Base-by-base conservation (phyloP, 1,139 yeast genomes). In the Yamadazyma dendronema region DNA sequence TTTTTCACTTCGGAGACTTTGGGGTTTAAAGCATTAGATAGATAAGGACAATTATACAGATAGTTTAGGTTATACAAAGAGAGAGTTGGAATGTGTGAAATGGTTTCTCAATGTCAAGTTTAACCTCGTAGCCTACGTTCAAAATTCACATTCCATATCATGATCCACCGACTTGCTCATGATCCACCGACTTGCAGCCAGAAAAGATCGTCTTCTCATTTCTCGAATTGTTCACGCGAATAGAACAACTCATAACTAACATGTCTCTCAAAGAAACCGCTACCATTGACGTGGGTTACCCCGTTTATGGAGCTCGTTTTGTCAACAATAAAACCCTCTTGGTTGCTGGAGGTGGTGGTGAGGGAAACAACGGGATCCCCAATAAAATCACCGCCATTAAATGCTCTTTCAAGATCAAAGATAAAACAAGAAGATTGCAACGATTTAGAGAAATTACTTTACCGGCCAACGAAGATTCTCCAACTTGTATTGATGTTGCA, bases 261-360 rank as follows among this genome's bases (percentile, higher is more conserved):
- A 63, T 64, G 69, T 61, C 69, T 23, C 51, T 59, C 28, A 64
- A 61, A 42, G 61, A 64, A 13, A 59, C 68, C 34, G 69, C 67
- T 5, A 54, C 63, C 5, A 58, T 75, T 40, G 80, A 82, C 50
- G 67, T 83, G 32, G 90, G 86, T 3, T 88, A 84, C 54, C 97
- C 98, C 1, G 74, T 88, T 12, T 85, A 83, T 52, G 94, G 87
- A 2, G 81, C 90, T 41, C 75, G 77, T 46, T 90, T 87, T 56
- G 67, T 82, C 37, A 72, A 78, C 49, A 74, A 81, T 48, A 67
- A 72, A 47, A 75, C 82, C 3, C 59, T 89, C 25, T 60, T 89
- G 36, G 85, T 84, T 21, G 79, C 89, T 4, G 98, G 98, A 30
- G 98, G 97, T 31, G 97, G 97, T 27, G 97, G 97, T 28, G 95